Evolutionary conservation across 352 stramenopile genomes (phyloP).

Genomic region (Phytophthora tubulina): DNA sequence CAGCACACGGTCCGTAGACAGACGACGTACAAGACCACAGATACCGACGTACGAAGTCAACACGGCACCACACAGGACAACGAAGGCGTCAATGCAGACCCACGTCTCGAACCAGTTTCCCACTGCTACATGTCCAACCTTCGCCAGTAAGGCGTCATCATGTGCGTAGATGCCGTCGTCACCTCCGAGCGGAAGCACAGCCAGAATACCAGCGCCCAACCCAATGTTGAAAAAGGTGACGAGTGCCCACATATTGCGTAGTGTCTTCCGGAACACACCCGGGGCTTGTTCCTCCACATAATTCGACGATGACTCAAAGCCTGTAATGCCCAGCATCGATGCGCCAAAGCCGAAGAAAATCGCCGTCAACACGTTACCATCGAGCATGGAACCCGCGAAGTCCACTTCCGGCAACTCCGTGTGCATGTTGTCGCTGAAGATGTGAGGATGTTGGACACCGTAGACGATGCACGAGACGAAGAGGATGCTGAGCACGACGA

Average conservation of each 20-base stretch:
- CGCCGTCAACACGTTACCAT: slow-evolving; percentile 50
- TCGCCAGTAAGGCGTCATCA: slow-evolving; percentile 72
- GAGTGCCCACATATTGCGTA: slow-evolving; percentile 82
- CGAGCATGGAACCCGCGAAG: slow-evolving; percentile 51
- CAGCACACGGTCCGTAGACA: slow-evolving; percentile 74
- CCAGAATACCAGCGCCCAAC: slow-evolving; percentile 69
- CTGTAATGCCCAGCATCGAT: slow-evolving; percentile 89
- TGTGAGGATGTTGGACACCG: slow-evolving; percentile 57
- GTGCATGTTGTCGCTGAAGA: slow-evolving; percentile 74
- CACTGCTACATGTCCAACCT: slow-evolving; percentile 53
- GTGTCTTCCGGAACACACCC: slow-evolving; percentile 77
- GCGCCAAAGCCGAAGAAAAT: slow-evolving; percentile 79
- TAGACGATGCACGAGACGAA: slow-evolving; percentile 62
- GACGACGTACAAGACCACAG: slow-evolving; percentile 72
- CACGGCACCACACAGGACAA: slow-evolving; percentile 88
- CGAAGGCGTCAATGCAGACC: slow-evolving; percentile 85
- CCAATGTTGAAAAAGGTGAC: slow-evolving; percentile 89
- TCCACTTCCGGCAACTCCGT: slow-evolving; percentile 64
- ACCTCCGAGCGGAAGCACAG: slow-evolving; percentile 74
- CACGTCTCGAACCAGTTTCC: slow-evolving; percentile 59
- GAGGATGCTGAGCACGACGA: slow-evolving; percentile 70
- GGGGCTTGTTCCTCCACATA: slow-evolving; percentile 88
- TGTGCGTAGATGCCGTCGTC: slow-evolving; percentile 54
- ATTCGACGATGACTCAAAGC: slow-evolving; percentile 88
- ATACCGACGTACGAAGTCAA: slow-evolving; percentile 89